Base-by-base conservation (phyloP, 768 basidiomycete species). In the Tricholoma sp. region DNA sequence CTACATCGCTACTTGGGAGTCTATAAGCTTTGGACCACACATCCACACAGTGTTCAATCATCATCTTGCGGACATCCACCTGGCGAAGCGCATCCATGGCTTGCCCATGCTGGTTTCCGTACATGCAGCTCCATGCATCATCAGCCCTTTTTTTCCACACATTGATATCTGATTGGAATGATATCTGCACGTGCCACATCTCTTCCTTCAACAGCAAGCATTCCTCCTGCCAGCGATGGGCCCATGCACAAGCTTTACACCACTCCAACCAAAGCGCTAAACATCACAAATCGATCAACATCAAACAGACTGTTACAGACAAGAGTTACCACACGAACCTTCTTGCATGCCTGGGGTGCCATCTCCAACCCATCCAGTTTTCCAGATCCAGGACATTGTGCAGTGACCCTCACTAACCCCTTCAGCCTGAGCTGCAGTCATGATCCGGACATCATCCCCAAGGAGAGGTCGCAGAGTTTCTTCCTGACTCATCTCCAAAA, bases 321-420 rank as follows among this genome's bases (percentile, higher is more conserved):
- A n/a, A n/a, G n/a, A 3, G 17, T 20, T 8, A 34, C 33, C 10
- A 15, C 15, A 34, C 50, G 6, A 11, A 50, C 50, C 50, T 36
- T 36, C 33, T 36, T 51, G 50, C 50, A 51, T 51, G 9, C 32
- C 32, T 34, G 50, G 8, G 5, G 15, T 34, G 29, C n/a, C 18
- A n/a, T 51, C 50, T 10, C 50, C 32, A 6, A 18, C 32, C 6
- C 29, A 32, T 6, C 17, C n/a, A 51, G 15, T 36, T 36, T 24
- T 51, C 50, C 50, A 51, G 17, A 51, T 51, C 50, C 50, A 51
- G n/a, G 32, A 51, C 50, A 51, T 51, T 6, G 15, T 51, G 20
- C 17, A 5, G 10, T 15, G 32, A 8, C 42, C 45, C 20, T 48
- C 31, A 10, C n/a, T 20, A 13, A 41, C n/a, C 7, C 17, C 11